Base-by-base conservation (phyloP, 2,329 filamentous ascomycete genomes). In the Ascochyta koolunga region DNA sequence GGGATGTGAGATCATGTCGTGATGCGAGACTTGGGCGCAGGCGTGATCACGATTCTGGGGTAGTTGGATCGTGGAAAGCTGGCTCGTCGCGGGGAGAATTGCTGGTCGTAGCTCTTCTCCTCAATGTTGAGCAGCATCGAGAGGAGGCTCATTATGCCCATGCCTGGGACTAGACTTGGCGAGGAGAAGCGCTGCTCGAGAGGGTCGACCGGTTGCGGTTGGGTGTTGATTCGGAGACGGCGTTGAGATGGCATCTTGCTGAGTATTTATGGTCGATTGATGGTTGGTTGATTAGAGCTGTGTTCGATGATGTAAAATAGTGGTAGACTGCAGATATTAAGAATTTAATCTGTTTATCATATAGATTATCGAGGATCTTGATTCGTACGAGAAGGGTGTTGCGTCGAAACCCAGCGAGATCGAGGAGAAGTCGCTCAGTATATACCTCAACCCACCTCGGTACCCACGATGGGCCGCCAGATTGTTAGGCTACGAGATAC, bases 151-250 rank as follows among this genome's bases (percentile, higher is more conserved):
- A 56, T 51, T n/a, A 56, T 50, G 25, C 53, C 53, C 46, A 51
- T 56, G 31, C 53, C 53, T 5, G 53, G 53, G 5, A 56, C 53
- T 3, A 56, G 42, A 21, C 47, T 50, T 9, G 53, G 46, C 2
- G 53, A 50, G n/a, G 46, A 50, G 47, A 56, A 56, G 27, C 53
- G 53, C n/a, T 56, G 53, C 16, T 56, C 46, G 22, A 56, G 53
- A 4, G 47, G 41, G 27, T 56, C 53, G 37, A 56, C 33, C 1
- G 47, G 41, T n/a, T 35, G 53, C 1, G 40, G 10, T 11, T 16
- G 46, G 13, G 51, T 54, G 24, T 50, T 39, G 40, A 54, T 54
- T 18, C 51, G 51, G 31, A 54, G 51, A 19, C 29, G 51, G 31
- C 51, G 51, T 19, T 40, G 48, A 7, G 51, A 39, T 18, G 44